A percentile compares a stretch with the other conserved stretches of the same genome.
phyloP scores from a whole-genome alignment of 1,139 yeast genomes.

The Tardiomyces depauwii region DNA sequence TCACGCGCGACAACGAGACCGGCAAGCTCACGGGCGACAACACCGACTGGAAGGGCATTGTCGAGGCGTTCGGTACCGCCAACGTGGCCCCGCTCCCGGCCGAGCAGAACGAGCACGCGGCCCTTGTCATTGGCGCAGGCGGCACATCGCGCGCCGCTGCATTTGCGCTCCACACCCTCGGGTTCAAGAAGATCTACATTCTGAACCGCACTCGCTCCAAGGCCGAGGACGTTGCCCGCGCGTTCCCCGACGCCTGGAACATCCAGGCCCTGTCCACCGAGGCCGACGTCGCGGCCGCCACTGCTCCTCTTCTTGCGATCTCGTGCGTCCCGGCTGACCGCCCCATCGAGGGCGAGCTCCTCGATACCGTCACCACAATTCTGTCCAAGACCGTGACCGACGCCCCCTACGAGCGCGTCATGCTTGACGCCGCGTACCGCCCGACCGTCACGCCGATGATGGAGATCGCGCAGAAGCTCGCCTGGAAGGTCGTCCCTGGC shows the following conservation, averaged over 20 bases:
- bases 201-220: constrained; percentile 71
- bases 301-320: constrained; percentile 29
- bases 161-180: constrained; percentile 70
- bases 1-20: constrained; percentile 41
- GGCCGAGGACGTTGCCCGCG: constrained; percentile 43
- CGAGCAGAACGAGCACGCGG: constrained; percentile 14
- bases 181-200: constrained; percentile 67
- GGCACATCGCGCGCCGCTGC: constrained; percentile 96
- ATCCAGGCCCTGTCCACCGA: constrained; percentile 46
- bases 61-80: constrained; percentile 56
- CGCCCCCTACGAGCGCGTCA: constrained; percentile 31
- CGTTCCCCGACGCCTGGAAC: constrained; percentile 52
- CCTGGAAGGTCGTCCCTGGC: constrained; percentile 77
- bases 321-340: constrained; percentile 86
- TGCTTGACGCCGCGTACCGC: constrained; percentile 89
- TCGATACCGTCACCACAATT: constrained; percentile 31
- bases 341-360: constrained; percentile 48
- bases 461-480: constrained; percentile 51
- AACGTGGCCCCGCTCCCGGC: constrained; percentile 32
- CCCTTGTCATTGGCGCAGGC: constrained; percentile 83
- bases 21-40: constrained; percentile 69
- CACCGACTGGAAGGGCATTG: constrained; percentile 93
- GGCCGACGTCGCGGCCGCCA: constrained; percentile 33
- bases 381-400: constrained; percentile 33
- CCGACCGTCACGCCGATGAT: constrained; percentile 79